Percentiles rank a stretch among this genome's conserved stretches.
Evolutionary conservation across 2,329 filamentous ascomycete species (phyloP).

Genomic region (Botrytis medusae): DNA sequence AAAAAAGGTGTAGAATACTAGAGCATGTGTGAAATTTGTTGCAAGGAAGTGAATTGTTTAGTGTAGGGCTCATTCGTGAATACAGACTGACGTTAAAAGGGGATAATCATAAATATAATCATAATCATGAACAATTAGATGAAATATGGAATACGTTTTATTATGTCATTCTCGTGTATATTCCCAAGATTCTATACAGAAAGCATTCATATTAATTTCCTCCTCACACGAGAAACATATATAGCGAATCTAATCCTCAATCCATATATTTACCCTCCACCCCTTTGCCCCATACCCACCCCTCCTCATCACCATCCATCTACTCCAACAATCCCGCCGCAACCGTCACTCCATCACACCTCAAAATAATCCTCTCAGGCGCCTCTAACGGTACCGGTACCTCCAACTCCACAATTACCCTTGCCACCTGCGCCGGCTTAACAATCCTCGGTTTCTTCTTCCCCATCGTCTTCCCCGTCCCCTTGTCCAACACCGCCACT

Average conservation of each 20-base stretch:
- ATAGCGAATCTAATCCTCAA: not conserved
- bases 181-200: not conserved
- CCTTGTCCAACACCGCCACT: conserved; percentile 74
- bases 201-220: not conserved
- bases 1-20: too few species aligned
- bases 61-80: too few species aligned
- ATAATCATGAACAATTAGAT: not conserved
- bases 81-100: too few species aligned
- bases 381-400: conserved; percentile 75
- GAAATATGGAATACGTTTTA: not conserved
- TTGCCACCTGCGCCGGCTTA: conserved; percentile 74
- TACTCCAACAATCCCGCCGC: conserved; percentile 80
- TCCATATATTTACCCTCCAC: not conserved
- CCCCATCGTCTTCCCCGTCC: conserved; percentile 62
- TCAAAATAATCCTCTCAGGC: conserved; percentile 76
- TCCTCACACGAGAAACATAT: not conserved
- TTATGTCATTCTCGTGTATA: not conserved
- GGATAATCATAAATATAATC: too few species aligned
- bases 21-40: too few species aligned
- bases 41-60: too few species aligned
- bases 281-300: too few species aligned
- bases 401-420: conserved; percentile 73
- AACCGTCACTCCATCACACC: conserved; percentile 78
- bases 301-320: not conserved
- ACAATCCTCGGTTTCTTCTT: conserved; percentile 87